phyloP scores from a whole-genome alignment of 148 eudicot species.

The Dysphania ambrosioides region DNA sequence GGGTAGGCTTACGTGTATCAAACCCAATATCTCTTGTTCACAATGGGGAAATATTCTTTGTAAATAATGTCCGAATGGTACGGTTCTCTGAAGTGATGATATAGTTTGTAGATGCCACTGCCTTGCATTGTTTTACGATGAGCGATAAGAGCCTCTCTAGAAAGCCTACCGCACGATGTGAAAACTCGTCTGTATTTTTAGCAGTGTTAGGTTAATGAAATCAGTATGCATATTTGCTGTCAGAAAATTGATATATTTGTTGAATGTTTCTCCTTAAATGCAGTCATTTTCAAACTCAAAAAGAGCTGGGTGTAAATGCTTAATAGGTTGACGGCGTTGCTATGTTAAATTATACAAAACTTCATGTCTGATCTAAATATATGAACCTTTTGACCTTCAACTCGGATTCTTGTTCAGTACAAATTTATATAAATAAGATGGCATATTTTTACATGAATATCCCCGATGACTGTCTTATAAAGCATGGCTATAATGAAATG shows the following conservation, averaged over 20 bases:
- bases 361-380: not conserved
- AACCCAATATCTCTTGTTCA: not conserved
- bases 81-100: not conserved
- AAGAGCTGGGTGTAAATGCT: too few species aligned
- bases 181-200: not conserved
- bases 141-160: not conserved
- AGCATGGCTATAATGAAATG: too few species aligned
- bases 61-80: constrained; percentile 15
- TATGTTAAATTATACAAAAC: not conserved
- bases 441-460: too few species aligned
- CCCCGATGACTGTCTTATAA: not conserved
- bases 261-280: too few species aligned
- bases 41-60: constrained; percentile 25
- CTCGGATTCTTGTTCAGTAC: not conserved
- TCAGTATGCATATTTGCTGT: not conserved
- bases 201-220: not conserved
- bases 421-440: too few species aligned
- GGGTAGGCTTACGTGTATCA: constrained; percentile 19
- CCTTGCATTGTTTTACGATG: not conserved
- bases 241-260: not conserved
- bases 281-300: too few species aligned
- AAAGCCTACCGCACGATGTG: constrained; percentile 8
- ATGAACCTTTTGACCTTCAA: not conserved
- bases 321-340: too few species aligned
- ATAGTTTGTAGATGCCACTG: constrained; percentile 11